Base-by-base conservation (phyloP, 352 stramenopile genomes). In the Globisporangium nagaii region DNA sequence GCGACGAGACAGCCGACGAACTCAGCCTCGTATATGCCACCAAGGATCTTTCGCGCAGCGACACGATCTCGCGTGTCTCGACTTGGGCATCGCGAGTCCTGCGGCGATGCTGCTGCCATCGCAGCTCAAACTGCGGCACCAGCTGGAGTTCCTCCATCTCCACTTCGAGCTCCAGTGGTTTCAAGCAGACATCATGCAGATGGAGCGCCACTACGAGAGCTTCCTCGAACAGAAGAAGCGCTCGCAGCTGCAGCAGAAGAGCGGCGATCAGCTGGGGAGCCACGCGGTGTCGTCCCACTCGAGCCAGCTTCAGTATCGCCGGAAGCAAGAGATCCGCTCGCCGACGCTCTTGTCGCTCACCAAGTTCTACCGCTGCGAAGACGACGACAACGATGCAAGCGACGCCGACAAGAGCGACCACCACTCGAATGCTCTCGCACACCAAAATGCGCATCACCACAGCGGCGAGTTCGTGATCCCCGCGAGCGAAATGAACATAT, bases 91-190 rank as follows among this genome's bases (percentile, higher is more conserved):
- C n/a, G 3, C 12, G 10, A 45, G 7, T 17, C 7, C 12, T 22
- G 12, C 22, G 7, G 24, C 31, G 2, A 34, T 53, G 10, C 22
- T 48, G 15, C 24, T 63, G 11, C 52, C 50, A 6, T 30, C 34
- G 25, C 32, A 41, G 27, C 24, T 7, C 20, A 44, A 49, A 13
- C 22, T 66, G 7, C 19, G 2, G 3, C 43, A 60, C 11, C 65
- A 69, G 17, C 15, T 41, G 4, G 47, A 60, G 30, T 80, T 75
- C 31, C 60, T 86, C 45, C 54, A 66, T 1, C 35, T 75, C 9
- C 63, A 70, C 8, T 52, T 86, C 2, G 67, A 80, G 31, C 39
- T 84, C 8, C 48, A 55, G 40, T 86, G 73, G 75, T 57, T 83
- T 15, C 61, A 75, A 3, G 34, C 60, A 7, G 71, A 86, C 35